Conservation (phyloP, 225 moss, liverwort and hornwort species). For the Straminergon stramineum region DNA sequence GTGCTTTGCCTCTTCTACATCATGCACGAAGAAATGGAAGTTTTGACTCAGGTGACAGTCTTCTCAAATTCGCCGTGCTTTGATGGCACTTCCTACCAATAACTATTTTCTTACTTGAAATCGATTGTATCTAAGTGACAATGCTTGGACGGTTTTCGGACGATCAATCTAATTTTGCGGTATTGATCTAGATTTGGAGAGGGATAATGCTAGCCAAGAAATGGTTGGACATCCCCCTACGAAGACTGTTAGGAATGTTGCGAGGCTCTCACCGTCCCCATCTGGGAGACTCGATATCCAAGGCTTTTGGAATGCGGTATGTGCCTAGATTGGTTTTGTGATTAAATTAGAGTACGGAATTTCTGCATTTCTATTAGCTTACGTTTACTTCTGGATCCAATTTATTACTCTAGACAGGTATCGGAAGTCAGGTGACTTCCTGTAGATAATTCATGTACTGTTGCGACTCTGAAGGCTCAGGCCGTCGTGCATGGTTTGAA, state of each 20-base stretch:
- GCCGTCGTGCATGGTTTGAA: background rate
- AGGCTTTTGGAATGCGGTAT: slow-evolving; percentile 46
- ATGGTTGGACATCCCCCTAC: slow-evolving; percentile 15
- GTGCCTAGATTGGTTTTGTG: background rate
- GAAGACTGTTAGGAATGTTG: slow-evolving; percentile 33
- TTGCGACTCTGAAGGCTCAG: background rate
- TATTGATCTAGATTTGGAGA: slow-evolving; percentile 38
- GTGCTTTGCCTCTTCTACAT: slow-evolving; percentile 43
- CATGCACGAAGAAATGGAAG: slow-evolving; percentile 46
- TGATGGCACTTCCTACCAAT: background rate
- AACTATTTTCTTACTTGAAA: background rate
- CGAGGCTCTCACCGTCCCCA: slow-evolving; percentile 52
- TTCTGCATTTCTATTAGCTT: background rate
- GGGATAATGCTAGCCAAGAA: slow-evolving; percentile 40
- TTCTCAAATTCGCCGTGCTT: background rate
- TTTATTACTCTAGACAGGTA: background rate
- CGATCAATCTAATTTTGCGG: background rate
- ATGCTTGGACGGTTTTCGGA: background rate
- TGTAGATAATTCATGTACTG: background rate
- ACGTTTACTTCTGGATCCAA: background rate
- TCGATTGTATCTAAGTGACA: background rate
- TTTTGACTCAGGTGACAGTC: slow-evolving; percentile 41
- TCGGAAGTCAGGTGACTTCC: background rate
- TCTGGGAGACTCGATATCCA: slow-evolving; percentile 53
- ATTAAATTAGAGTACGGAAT: background rate